phyloP scores from a whole-genome alignment of 805 yeast species.

The Tetrapisispora namnaoensis region DNA sequence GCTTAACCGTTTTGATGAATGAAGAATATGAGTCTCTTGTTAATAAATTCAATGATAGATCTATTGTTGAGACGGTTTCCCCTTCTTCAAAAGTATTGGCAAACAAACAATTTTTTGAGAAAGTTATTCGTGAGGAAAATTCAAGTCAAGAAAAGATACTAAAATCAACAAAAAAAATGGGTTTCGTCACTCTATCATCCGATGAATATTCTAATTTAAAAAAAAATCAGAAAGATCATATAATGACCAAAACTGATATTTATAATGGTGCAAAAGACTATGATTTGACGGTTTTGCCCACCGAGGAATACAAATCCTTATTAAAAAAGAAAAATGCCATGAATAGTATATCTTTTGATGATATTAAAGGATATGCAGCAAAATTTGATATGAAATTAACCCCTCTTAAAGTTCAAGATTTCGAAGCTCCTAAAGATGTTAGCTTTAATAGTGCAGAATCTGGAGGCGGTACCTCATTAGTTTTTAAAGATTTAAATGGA shows the following conservation, averaged over 20 bases:
- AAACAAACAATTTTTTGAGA: slow-evolving; percentile 30
- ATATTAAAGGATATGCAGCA: slow-evolving; percentile 28
- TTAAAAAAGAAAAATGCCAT: slow-evolving; percentile 21
- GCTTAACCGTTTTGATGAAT: slow-evolving; percentile 26
- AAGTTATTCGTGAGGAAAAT: slow-evolving; percentile 23
- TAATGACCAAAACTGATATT: slow-evolving; percentile 27
- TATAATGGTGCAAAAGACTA: slow-evolving; percentile 33
- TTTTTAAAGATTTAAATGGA: slow-evolving; percentile 6
- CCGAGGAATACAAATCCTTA: slow-evolving; percentile 34
- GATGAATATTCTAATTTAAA: slow-evolving; percentile 28
- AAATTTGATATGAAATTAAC: slow-evolving; percentile 30
- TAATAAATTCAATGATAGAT: slow-evolving; percentile 4
- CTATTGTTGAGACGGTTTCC: slow-evolving; percentile 3
- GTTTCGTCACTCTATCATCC: slow-evolving; percentile 27
- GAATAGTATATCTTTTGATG: slow-evolving; percentile 19
- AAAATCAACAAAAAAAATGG: slow-evolving; percentile 28
- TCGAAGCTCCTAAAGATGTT: slow-evolving; percentile 4
- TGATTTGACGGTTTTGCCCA: slow-evolving; percentile 36
- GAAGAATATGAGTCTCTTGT: slow-evolving; percentile 25
- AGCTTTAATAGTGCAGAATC: neutral
- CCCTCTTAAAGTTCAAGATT: slow-evolving; percentile 13
- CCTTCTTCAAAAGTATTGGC: slow-evolving; percentile 25
- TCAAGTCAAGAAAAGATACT: slow-evolving; percentile 22
- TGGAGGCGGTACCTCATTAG: slow-evolving; percentile 13
- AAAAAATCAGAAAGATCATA: slow-evolving; percentile 24